Evolutionary conservation across 805 yeast genomes (phyloP).

Genomic region (Kodamaea jinghongensis): DNA sequence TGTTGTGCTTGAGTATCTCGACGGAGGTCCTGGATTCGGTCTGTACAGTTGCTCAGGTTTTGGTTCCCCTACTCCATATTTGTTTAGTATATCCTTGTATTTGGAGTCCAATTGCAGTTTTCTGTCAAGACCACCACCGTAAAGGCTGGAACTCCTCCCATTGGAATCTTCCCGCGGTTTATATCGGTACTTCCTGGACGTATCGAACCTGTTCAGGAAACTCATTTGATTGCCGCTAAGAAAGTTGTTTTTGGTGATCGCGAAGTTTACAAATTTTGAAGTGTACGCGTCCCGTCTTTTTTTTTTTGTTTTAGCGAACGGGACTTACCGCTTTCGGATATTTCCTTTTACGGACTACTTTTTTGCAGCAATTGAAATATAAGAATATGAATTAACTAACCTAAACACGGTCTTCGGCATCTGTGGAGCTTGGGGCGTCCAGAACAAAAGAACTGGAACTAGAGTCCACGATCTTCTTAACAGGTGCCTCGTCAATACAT

Average conservation of each 20-base stretch:
- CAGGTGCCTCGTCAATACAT: slow-evolving; percentile 29
- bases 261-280: too few relatives aligned
- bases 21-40: too few relatives aligned
- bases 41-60: background rate
- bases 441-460: slow-evolving; percentile 6
- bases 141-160: too few relatives aligned
- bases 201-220: slow-evolving; percentile 1
- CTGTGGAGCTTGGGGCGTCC: background rate
- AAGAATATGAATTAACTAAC: background rate
- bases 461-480: slow-evolving; percentile 10
- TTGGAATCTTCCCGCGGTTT: slow-evolving; percentile 3
- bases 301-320: background rate
- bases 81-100: slow-evolving; percentile 1
- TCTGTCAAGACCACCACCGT: too few relatives aligned
- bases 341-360: background rate
- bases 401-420: slow-evolving; percentile 1
- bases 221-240: slow-evolving; percentile 5
- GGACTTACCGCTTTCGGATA: slow-evolving; percentile 2
- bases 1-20: too few relatives aligned
- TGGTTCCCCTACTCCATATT: slow-evolving; percentile 1
- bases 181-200: slow-evolving; percentile 3
- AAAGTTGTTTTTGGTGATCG: background rate
- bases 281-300: slow-evolving; percentile 1
- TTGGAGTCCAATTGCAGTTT: background rate
- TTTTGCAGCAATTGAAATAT: slow-evolving; percentile 1